These are phyloP conservation scores for Botryobasidium botryosum DNA, from an alignment of 768 basidiomycete species.

Conservation along the genomic window DNA sequence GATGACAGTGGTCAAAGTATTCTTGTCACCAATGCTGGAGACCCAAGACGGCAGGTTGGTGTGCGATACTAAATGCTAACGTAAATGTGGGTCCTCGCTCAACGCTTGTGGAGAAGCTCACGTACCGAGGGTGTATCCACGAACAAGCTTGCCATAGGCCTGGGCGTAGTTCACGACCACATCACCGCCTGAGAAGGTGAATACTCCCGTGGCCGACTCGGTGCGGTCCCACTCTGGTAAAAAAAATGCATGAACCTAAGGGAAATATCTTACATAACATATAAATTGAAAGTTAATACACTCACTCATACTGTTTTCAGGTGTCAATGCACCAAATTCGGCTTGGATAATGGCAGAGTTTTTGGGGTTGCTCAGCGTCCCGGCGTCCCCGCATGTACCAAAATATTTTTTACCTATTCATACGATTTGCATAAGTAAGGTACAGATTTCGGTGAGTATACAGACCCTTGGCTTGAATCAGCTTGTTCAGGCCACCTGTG, in stretches of 20 bases:
- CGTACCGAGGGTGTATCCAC: slow-evolving; percentile 10
- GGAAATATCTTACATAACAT: background rate
- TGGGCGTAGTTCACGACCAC: slow-evolving; percentile 11
- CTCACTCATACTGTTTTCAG: slow-evolving; percentile 12
- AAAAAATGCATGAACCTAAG: background rate
- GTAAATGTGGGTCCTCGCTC: no score
- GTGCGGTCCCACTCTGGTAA: background rate
- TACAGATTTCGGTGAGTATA: no score
- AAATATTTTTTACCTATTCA: slow-evolving; percentile 5
- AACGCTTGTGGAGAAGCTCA: background rate
- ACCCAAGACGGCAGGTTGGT: slow-evolving; percentile 10
- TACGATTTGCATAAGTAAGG: no score
- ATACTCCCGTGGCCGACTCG: slow-evolving; percentile 5
- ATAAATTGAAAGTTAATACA: no score
- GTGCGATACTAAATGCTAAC: background rate
- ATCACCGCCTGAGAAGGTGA: slow-evolving; percentile 11
- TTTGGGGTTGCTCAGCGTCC: slow-evolving; percentile 1
- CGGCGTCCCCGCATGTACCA: slow-evolving; percentile 2
- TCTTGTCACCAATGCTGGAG: slow-evolving; percentile 5
- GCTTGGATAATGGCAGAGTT: slow-evolving; percentile 9
- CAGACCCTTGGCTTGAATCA: no score
- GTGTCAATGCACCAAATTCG: slow-evolving; percentile 12
- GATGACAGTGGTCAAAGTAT: slow-evolving; percentile 11
- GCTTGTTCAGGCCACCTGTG: no score
- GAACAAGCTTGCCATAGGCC: slow-evolving; percentile 9